Conservation (phyloP, 2,329 filamentous ascomycete genomes). For the Botrytis squamosa region DNA sequence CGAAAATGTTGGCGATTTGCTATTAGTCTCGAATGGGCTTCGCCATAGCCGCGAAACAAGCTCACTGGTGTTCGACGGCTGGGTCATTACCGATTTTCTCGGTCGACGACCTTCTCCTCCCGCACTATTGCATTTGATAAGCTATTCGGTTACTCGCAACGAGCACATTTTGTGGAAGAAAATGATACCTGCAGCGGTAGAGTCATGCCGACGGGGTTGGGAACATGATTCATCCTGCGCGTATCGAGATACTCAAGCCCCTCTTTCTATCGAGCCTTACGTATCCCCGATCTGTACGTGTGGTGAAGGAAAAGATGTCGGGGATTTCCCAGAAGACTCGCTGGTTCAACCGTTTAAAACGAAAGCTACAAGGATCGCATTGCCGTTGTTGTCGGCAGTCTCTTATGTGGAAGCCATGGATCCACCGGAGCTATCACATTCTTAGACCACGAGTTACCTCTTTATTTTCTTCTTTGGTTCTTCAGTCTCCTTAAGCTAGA, state of each 20-base stretch:
- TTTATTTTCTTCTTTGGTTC: not conserved
- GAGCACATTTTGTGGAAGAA: slow-evolving; percentile 1
- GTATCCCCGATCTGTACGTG: not conserved
- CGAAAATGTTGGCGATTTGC: not conserved
- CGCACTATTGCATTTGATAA: not conserved
- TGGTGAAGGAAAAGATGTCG: slow-evolving; percentile 7
- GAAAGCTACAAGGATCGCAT: not conserved
- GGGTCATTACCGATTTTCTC: not conserved
- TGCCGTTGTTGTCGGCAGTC: slow-evolving; percentile 9
- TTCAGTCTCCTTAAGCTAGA: not conserved
- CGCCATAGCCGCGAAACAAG: not conserved
- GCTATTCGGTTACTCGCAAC: not conserved
- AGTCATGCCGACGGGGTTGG: slow-evolving; percentile 7
- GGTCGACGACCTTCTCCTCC: not conserved
- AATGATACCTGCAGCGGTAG: not conserved
- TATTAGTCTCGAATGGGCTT: not conserved
- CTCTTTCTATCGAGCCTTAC: not conserved
- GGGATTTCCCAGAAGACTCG: not conserved
- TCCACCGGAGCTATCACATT: not conserved
- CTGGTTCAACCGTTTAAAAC: not conserved
- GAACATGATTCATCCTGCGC: not conserved
- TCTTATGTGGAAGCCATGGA: not conserved
- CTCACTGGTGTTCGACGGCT: not conserved
- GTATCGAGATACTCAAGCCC: not conserved
- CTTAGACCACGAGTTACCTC: not conserved